These are phyloP conservation scores for Melastoma malabathricum DNA, from an alignment of 345 rosid genomes.

Conservation along the genomic window DNA sequence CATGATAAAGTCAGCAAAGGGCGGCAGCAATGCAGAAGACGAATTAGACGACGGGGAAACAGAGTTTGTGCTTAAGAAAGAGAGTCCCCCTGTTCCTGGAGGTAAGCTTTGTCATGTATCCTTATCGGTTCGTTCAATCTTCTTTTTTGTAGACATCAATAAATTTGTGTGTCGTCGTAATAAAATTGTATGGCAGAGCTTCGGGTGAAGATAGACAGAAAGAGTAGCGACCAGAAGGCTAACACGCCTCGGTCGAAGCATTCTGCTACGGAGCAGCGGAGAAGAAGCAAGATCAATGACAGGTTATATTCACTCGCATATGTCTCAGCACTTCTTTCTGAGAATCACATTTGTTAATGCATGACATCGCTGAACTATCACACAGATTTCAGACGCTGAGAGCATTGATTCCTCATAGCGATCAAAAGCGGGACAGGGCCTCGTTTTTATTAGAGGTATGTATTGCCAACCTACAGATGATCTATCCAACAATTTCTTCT, in stretches of 20 bases:
- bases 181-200: constrained; percentile 31
- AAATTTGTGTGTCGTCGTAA: not conserved
- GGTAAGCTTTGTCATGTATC: constrained; percentile 20
- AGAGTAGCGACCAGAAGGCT: constrained; percentile 62
- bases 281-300: constrained; percentile 97
- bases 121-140: not conserved
- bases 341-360: not conserved
- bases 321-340: constrained; percentile 1
- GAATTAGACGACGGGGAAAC: constrained; percentile 70
- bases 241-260: constrained; percentile 93
- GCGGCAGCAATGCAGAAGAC: constrained; percentile 32
- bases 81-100: constrained; percentile 38
- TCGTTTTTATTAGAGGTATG: constrained; percentile 86
- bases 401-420: constrained; percentile 72
- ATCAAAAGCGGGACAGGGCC: constrained; percentile 94
- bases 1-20: constrained; percentile 76
- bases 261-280: constrained; percentile 94
- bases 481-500: constrained; percentile 3
- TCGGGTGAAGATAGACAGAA: constrained; percentile 51
- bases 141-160: not conserved
- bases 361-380: not conserved
- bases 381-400: constrained; percentile 85
- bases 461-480: not conserved
- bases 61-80: constrained; percentile 56
- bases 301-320: constrained; percentile 26